Conservation (phyloP, 2,329 filamentous ascomycete genomes). For the Alternaria ventricosa region DNA sequence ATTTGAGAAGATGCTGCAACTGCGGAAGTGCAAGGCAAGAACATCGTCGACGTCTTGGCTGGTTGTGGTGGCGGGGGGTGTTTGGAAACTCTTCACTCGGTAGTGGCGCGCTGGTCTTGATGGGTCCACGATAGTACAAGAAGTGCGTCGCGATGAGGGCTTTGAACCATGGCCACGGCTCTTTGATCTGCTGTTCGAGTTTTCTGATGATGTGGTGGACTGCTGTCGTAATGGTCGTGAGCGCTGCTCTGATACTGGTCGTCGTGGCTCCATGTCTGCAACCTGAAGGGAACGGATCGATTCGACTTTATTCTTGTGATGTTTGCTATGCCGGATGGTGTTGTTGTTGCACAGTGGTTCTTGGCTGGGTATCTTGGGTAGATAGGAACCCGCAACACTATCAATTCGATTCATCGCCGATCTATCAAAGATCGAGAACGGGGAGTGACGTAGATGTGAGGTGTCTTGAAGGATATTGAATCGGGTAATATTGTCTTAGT, state of each 20-base stretch:
- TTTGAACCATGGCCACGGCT: conserved; percentile 38
- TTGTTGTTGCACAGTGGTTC: conserved; percentile 28
- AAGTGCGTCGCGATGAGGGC: conserved; percentile 45
- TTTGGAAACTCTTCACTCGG: conserved; percentile 43
- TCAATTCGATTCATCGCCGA: conserved; percentile 44
- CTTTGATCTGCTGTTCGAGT: conserved; percentile 37
- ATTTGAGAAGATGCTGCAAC: conserved; percentile 45
- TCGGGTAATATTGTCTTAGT: conserved; percentile 23
- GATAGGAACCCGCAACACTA: conserved; percentile 39
- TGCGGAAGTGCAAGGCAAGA: conserved; percentile 49
- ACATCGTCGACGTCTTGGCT: conserved; percentile 49
- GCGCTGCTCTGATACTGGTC: conserved; percentile 36
- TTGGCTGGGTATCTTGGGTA: conserved; percentile 22
- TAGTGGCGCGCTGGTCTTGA: conserved; percentile 44
- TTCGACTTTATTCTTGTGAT: conserved; percentile 17
- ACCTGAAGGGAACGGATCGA: conserved; percentile 1
- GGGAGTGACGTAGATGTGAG: conserved; percentile 23
- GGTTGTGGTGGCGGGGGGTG: conserved; percentile 25
- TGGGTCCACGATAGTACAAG: conserved; percentile 43
- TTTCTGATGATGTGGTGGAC: conserved; percentile 38
- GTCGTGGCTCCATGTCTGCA: conserved; percentile 19
- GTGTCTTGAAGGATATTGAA: conserved; percentile 16
- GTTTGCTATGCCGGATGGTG: conserved; percentile 24
- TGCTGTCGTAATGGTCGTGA: conserved; percentile 30
- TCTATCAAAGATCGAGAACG: conserved; percentile 27